phyloP scores from a whole-genome alignment of 352 stramenopile genomes.

The Pythium scleroteichum region DNA sequence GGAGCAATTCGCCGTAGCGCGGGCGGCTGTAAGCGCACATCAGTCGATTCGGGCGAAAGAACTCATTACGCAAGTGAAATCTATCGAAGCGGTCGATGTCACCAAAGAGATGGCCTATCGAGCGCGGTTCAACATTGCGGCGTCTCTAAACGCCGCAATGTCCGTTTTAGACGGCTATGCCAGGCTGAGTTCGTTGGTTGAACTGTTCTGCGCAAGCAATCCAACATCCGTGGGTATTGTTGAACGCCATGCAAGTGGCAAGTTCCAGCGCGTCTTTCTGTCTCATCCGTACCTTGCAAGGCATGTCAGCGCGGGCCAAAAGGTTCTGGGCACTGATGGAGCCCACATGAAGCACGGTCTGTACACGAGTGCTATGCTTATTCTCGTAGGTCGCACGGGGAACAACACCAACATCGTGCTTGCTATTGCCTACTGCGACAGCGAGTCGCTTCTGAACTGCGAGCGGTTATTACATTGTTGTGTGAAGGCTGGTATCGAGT shows the following conservation, averaged over 20 bases:
- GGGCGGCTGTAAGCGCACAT: too few species aligned
- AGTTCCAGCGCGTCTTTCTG: neutral
- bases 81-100: too few species aligned
- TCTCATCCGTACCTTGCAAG: neutral
- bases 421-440: slow-evolving; percentile 10
- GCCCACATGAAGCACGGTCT: slow-evolving; percentile 14
- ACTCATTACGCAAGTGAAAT: too few species aligned
- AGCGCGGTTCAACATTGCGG: too few species aligned
- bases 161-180: too few species aligned
- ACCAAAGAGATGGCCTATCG: too few species aligned
- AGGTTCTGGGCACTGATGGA: slow-evolving; percentile 20
- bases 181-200: too few species aligned
- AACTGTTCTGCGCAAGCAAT: too few species aligned
- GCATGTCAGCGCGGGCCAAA: slow-evolving; percentile 2
- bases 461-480: slow-evolving; percentile 9
- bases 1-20: too few species aligned
- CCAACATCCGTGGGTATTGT: too few species aligned
- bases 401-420: slow-evolving; percentile 20
- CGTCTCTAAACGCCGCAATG: too few species aligned
- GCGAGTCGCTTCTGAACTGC: slow-evolving; percentile 14
- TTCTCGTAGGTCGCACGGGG: slow-evolving; percentile 17
- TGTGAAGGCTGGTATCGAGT: neutral
- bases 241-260: neutral
- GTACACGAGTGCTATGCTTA: slow-evolving; percentile 8
- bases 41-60: too few species aligned